Percentiles rank a stretch among this genome's conserved stretches.
These are phyloP conservation scores for Yamadazyma trypodendri DNA, from an alignment of 1,139 yeast species.

Conservation along the genomic window DNA sequence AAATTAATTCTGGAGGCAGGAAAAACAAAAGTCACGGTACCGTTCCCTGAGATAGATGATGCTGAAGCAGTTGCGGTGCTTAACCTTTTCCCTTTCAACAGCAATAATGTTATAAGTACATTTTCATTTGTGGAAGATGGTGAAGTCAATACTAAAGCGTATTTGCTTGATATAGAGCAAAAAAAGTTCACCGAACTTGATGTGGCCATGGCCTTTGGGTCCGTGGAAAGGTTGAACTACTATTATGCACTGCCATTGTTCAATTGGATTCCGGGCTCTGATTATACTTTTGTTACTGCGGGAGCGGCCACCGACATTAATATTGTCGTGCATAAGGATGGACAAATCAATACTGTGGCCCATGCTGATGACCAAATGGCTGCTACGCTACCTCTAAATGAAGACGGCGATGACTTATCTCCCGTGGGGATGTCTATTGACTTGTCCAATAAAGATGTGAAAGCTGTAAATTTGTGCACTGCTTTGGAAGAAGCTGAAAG, in stretches of 20 bases:
- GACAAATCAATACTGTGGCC: conserved; percentile 22
- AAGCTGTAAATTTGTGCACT: conserved; percentile 52
- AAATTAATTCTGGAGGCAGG: conserved; percentile 1
- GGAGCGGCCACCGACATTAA: conserved; percentile 62
- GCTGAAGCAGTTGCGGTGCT: conserved; percentile 4
- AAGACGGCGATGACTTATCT: conserved; percentile 64
- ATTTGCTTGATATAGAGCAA: conserved; percentile 6
- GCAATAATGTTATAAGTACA: conserved; percentile 11
- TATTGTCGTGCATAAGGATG: conserved; percentile 32
- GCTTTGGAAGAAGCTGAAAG: conserved; percentile 54
- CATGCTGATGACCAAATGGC: conserved; percentile 67
- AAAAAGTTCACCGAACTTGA: conserved; percentile 33
- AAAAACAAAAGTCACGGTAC: not conserved
- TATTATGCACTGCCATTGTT: conserved; percentile 45
- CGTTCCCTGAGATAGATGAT: conserved; percentile 10
- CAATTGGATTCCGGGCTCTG: conserved; percentile 40
- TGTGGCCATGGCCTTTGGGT: conserved; percentile 60
- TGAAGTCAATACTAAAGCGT: conserved; percentile 10
- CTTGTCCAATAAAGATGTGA: conserved; percentile 36
- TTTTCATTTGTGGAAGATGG: conserved; percentile 16
- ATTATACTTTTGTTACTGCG: conserved; percentile 47
- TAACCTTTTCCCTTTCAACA: conserved; percentile 1
- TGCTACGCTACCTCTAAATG: conserved; percentile 70
- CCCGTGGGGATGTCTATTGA: conserved; percentile 72
- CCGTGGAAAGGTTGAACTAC: conserved; percentile 46